phyloP scores from a whole-genome alignment of 1,139 yeast genomes.

The Debaryomycetaceae sp. region DNA sequence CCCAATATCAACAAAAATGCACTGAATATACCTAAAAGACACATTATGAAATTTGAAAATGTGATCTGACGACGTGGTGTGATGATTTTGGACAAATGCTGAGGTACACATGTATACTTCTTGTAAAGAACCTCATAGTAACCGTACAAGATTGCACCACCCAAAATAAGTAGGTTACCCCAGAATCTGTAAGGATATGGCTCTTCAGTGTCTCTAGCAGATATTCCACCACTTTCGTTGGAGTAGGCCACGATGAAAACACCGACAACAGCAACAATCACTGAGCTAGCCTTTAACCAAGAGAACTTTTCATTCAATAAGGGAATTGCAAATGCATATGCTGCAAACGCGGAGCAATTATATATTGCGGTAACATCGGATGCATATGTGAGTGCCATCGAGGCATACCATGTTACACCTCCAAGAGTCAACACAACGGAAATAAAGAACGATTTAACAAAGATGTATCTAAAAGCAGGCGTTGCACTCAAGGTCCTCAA shows the following conservation, averaged over 20 bases:
- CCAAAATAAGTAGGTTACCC: slow-evolving; percentile 70
- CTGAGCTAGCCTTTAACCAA: slow-evolving; percentile 65
- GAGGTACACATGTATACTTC: slow-evolving; percentile 71
- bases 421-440: slow-evolving; percentile 67
- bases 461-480: slow-evolving; percentile 48
- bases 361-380: slow-evolving; percentile 88
- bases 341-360: slow-evolving; percentile 86
- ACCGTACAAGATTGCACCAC: slow-evolving; percentile 83
- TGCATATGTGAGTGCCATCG: slow-evolving; percentile 79
- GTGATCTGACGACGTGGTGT: slow-evolving; percentile 49
- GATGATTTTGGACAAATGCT: slow-evolving; percentile 40
- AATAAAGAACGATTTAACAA: slow-evolving; percentile 41
- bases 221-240: slow-evolving; percentile 19
- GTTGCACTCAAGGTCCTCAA: slow-evolving; percentile 36
- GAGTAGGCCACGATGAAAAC: slow-evolving; percentile 79
- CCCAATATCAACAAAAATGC: slow-evolving; percentile 46
- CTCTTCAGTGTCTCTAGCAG: slow-evolving; percentile 13
- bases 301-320: slow-evolving; percentile 64
- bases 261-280: slow-evolving; percentile 67
- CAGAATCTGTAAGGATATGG: slow-evolving; percentile 58
- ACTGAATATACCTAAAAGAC: slow-evolving; percentile 60
- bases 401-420: slow-evolving; percentile 83
- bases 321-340: slow-evolving; percentile 80
- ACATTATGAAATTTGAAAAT: slow-evolving; percentile 47
- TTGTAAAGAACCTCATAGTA: slow-evolving; percentile 84